Evolutionary conservation across 2,329 filamentous ascomycete species (phyloP).

Genomic region (Scytalidium sp.): DNA sequence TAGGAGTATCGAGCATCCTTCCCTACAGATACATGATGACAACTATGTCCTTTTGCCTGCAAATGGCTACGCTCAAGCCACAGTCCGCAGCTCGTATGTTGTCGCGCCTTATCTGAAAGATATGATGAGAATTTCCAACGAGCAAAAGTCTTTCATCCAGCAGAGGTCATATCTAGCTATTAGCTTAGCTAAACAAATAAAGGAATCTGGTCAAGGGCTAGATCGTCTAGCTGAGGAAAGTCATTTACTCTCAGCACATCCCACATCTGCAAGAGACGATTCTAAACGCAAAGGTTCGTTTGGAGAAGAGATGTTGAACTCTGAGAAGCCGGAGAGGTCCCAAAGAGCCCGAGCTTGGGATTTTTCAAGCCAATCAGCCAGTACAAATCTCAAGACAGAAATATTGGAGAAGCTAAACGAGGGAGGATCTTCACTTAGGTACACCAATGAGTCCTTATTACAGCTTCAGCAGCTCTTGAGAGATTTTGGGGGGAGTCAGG

Average conservation of each 20-base stretch:
- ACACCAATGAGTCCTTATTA: constrained; percentile 46
- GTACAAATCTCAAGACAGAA: constrained; percentile 54
- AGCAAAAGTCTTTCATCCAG: constrained; percentile 54
- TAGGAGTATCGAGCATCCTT: constrained; percentile 7
- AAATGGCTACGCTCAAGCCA: constrained; percentile 3
- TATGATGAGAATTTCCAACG: constrained; percentile 49
- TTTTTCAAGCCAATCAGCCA: constrained; percentile 57
- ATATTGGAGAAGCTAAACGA: constrained; percentile 59
- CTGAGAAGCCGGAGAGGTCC: constrained; percentile 37
- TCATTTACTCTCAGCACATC: constrained; percentile 53
- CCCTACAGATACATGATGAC: constrained; percentile 2
- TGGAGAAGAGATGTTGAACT: constrained; percentile 38
- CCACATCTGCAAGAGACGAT: constrained; percentile 32
- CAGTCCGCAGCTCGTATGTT: constrained; percentile 37
- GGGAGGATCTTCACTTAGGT: constrained; percentile 54
- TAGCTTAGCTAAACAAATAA: constrained; percentile 46
- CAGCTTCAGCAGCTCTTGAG: constrained; percentile 46
- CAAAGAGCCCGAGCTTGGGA: constrained; percentile 54
- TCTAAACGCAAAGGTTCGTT: constrained; percentile 30
- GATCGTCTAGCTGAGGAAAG: constrained; percentile 59
- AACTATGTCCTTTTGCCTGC: background rate
- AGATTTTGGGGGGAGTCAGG: constrained; percentile 1
- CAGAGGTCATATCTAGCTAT: constrained; percentile 57
- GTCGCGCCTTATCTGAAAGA: constrained; percentile 54
- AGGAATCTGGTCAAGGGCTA: constrained; percentile 47